Evolutionary conservation across 1,284 basidiomycete genomes (phyloP).

Genomic region (Microbotryum lychnidis-dioicae): DNA sequence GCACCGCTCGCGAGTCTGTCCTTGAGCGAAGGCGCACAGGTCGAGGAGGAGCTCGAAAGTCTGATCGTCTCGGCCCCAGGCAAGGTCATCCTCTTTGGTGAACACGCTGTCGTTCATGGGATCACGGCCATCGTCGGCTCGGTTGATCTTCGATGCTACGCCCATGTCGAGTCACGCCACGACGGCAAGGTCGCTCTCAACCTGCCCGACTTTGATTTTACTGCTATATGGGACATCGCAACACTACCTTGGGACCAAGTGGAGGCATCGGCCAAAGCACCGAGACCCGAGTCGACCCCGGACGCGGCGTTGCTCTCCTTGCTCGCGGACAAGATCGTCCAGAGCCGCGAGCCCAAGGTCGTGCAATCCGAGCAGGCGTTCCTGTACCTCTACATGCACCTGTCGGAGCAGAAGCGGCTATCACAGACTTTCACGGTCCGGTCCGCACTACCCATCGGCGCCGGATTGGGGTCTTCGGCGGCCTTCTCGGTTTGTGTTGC

Average conservation of each 20-base stretch:
- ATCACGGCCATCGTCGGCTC: constrained; percentile 92
- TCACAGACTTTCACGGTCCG: constrained; percentile 73
- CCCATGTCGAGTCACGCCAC: constrained; percentile 62
- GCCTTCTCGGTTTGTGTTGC: constrained; percentile 85
- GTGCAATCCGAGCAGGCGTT: constrained; percentile 58
- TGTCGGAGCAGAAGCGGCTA: constrained; percentile 38
- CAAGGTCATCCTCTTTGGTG: constrained; percentile 96
- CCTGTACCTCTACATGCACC: constrained; percentile 84
- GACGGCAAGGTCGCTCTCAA: constrained; percentile 69
- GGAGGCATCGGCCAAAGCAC: constrained; percentile 49
- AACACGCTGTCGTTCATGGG: constrained; percentile 98
- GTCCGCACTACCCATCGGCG: constrained; percentile 94
- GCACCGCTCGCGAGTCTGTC: background rate
- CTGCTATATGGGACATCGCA: constrained; percentile 66
- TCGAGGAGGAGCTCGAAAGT: constrained; percentile 40
- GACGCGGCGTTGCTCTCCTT: constrained; percentile 58
- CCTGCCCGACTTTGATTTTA: constrained; percentile 74
- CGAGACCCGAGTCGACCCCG: constrained; percentile 52
- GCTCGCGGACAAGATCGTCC: constrained; percentile 19
- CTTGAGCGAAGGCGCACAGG: background rate
- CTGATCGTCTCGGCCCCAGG: constrained; percentile 85
- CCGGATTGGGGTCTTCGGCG: constrained; percentile 93
- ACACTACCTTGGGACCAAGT: constrained; percentile 77
- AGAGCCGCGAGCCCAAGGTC: constrained; percentile 13
- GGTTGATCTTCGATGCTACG: constrained; percentile 91